Base-by-base conservation (phyloP, 495 filamentous ascomycete genomes). In the Lophiotrema nucula region DNA sequence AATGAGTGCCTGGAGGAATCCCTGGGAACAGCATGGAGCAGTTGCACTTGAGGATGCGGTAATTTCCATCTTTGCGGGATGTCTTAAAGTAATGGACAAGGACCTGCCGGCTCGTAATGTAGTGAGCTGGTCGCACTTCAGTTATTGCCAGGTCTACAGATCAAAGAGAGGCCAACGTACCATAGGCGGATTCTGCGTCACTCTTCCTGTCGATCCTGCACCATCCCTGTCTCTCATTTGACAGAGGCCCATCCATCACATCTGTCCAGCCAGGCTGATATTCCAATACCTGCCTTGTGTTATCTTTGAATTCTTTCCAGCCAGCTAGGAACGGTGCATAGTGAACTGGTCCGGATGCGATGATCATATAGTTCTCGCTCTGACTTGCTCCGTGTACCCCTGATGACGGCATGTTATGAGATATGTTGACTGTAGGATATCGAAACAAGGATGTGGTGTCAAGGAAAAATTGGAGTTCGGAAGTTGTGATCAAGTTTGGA, bases 261-360 rank as follows among this genome's bases (percentile, higher is more conserved):
- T 63, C 45, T 28, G 55, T 46, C 64, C 64, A 67, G 12, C 58
- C 59, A 8, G 64, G 64, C 24, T 67, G 59, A 10, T 46, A 21
- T 0, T 50, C 43, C 2, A 63, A 33, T 13, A 37, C 25, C 12
- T 27, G 47, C 11, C 64, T 48, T 13, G 63, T 31, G 27, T 60
- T 21, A 27, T 67, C 64, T 50, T 67, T 67, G 38, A 63, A 62
- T 13, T 56, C 45, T 49, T 59, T 26, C 64, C 64, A 67, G 3
- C 22, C 48, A 8, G 48, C 35, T 12, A 60, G 22, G 22, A 44
- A 53, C 4, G 57, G 58, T 3, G 47, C 44, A 44, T 55, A 27
- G 3, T 53, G 44, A 6, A 12, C 23, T 25, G 28, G 27, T 19
- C 55, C 55, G 22, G 38, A 54, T 10, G 39, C 48, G 23, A 59